Evolutionary conservation across 2,329 filamentous ascomycete genomes (phyloP).

Genomic region (Fusarium chuoi): DNA sequence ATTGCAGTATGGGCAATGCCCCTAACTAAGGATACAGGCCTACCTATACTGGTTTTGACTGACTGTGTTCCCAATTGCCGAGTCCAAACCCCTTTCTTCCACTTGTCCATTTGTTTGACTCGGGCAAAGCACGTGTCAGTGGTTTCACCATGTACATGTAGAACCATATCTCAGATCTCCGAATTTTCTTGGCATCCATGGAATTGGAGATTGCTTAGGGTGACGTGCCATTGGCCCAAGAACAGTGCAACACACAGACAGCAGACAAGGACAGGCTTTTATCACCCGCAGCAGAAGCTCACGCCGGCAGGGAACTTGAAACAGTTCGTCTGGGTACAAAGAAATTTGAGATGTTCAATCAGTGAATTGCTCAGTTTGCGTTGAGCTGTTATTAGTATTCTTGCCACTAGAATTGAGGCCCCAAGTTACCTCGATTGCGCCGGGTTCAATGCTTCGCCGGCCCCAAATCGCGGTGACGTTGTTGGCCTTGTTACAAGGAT

Average conservation of each 20-base stretch:
- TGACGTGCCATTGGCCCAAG: constrained; percentile 27
- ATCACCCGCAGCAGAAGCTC: background rate
- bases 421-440: background rate
- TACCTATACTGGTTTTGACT: background rate
- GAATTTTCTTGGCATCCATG: constrained; percentile 16
- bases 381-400: background rate
- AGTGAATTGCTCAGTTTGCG: no score
- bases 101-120: constrained; percentile 1
- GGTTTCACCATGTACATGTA: constrained; percentile 15
- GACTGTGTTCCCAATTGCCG: background rate
- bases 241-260: constrained; percentile 4
- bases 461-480: constrained; percentile 9
- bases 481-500: constrained; percentile 9
- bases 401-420: no score
- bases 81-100: background rate
- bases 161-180: constrained; percentile 10
- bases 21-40: background rate
- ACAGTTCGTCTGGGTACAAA: background rate
- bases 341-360: background rate
- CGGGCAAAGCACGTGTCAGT: constrained; percentile 15
- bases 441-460: background rate
- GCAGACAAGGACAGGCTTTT: constrained; percentile 18
- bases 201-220: constrained; percentile 25
- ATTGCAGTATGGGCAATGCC: background rate
- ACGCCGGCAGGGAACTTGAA: background rate